Evolutionary conservation across 345 rosid genomes (phyloP), one percentile per base, ranked within the genome.

Genomic region (Garcia nutans): DNA sequence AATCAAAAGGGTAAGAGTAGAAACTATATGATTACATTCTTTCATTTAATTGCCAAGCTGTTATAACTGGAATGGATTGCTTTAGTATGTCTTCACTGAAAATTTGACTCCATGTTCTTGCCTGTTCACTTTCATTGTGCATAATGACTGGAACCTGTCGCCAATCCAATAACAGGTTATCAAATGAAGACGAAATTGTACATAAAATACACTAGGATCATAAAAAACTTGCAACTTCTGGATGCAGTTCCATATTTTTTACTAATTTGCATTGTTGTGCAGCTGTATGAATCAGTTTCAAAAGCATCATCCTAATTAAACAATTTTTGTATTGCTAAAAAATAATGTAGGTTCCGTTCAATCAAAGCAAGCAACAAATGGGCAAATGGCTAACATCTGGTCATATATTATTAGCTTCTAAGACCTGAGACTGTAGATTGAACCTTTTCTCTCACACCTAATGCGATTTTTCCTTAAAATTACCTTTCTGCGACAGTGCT

Each of bases 41-140:
- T 87, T 93, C 99, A 76, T 96, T 93, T 68, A 96, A 81, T 70
- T 96, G 98, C 98, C 98, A 96, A 85, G 94, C 93, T 13, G 92
- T 85, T 78, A 89, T 65, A 58, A 96, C 99, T 0, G 99, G 92
- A 74, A 96, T 91, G 60, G 98, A 87, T 68, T 90, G 97, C 74
- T 89, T 90, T 22, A 81, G 68, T 24, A 97, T 93, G 37, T 96
- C 99, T 76, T 93, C 97, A 33, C 99, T 96, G 80, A 85, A 91
- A 23, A 96, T 84, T 82, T 90, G 85, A 80, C 97, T 90, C 99
- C 99, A 96, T 79, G 84, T 19, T 78, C 81, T 84, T 19, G 97
- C 98, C 78, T 88, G 91, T 72, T 93, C 97, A 71, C 81, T 92
- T 77, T 92, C 95, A 66, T 87, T 76, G 24, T 96, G 98, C 72